These are phyloP conservation scores for Penicillium cinerascens DNA, from an alignment of 495 filamentous ascomycete genomes.

Conservation along the genomic window DNA sequence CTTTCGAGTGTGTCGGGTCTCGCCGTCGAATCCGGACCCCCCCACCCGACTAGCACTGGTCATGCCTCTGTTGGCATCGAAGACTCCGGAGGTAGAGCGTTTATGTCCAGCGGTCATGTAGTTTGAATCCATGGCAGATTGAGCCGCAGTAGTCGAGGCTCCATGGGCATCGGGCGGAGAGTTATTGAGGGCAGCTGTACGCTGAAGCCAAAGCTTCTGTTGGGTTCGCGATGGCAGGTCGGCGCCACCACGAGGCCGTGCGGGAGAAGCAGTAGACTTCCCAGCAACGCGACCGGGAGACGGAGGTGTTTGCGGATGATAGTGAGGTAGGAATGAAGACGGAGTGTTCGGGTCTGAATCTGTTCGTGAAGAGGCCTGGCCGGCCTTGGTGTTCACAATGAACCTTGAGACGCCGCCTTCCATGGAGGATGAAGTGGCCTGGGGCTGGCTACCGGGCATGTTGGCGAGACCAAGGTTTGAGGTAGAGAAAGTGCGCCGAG, in stretches of 20 bases:
- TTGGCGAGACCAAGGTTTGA: constrained; percentile 24
- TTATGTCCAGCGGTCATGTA: constrained; percentile 27
- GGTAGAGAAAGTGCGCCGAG: constrained; percentile 34
- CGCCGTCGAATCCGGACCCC: constrained; percentile 32
- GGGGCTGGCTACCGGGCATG: constrained; percentile 26
- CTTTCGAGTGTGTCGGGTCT: constrained; percentile 43
- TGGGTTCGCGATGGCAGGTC: constrained; percentile 45
- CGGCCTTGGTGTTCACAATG: constrained; percentile 36
- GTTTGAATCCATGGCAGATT: constrained; percentile 32
- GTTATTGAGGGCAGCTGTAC: constrained; percentile 45
- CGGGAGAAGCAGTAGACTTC: constrained; percentile 27
- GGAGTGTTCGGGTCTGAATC: constrained; percentile 50
- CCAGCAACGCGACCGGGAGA: constrained; percentile 30
- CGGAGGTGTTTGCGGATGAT: constrained; percentile 45
- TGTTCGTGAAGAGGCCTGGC: constrained; percentile 32
- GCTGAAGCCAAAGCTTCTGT: constrained; percentile 49
- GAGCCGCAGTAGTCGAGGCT: constrained; percentile 23
- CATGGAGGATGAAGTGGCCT: constrained; percentile 45
- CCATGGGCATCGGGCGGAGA: constrained; percentile 47
- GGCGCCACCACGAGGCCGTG: constrained; percentile 33
- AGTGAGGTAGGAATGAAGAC: constrained; percentile 48
- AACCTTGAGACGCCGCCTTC: constrained; percentile 48
- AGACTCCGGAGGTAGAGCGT: constrained; percentile 28
- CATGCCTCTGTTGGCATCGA: constrained; percentile 31
- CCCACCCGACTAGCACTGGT: constrained; percentile 33